Base-by-base conservation (phyloP, 805 yeast genomes). In the Sporopachydermia quercuum region DNA sequence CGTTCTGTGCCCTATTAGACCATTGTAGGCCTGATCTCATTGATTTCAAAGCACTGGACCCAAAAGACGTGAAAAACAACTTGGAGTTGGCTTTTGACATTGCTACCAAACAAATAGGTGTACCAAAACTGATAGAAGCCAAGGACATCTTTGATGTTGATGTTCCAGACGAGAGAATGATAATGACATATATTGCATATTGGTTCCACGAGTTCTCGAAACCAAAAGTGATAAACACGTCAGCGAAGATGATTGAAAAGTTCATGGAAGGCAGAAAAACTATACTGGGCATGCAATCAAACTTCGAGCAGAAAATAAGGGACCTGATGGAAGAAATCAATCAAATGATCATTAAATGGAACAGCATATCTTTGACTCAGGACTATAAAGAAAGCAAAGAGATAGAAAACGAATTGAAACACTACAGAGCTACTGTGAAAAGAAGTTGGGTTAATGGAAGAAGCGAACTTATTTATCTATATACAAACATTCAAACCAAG, bases 111-210 rank as follows among this genome's bases (percentile, higher is more conserved):
- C 47, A 61, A 5, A 53, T 71, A 16, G 71, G 69, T 1, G 70
- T 77, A 18, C 71, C 74, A 1, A 62, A 58, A 37, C 54, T 77
- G 39, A 62, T 74, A 3, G 78, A 74, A 40, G 66, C 63, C 1
- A 76, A 71, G 27, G 81, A 74, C 53, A 62, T 76, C 42, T 49
- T 52, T 18, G 57, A 57, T 30, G 57, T 62, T 16, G 49, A 58
- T 11, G 61, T 58, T 16, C 79, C 79, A 0, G 83, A 77, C 45
- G 84, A 77, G 45, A 67, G 71, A 45, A 65, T 76, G 34, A 60
- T 77, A 13, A 63, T 76, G 46, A 66, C 77, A 14, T 76, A 72
- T 49, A 54, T 76, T 6, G 66, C 77, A 11, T 70, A 75, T 47
- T 71, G 78, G 75, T 75, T 65, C 54, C 72, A 70, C 38, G 58